A percentile compares a stretch with the other conserved stretches of the same genome.
phyloP scores from a whole-genome alignment of 345 rosid species.

The Laguncularia racemosa region DNA sequence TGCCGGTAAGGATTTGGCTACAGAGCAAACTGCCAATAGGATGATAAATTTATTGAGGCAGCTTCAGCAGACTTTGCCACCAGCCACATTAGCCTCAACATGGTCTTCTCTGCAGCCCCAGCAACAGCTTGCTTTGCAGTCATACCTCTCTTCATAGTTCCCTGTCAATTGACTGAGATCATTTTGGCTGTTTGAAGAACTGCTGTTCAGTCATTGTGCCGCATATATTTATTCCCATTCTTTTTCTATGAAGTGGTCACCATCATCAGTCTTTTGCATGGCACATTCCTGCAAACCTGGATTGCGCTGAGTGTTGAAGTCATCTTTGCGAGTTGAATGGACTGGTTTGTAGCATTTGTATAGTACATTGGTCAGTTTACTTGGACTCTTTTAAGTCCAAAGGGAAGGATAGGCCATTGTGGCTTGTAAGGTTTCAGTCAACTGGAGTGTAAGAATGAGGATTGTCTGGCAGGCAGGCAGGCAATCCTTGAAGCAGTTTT shows the following conservation, averaged over 20 bases:
- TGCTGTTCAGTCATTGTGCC: conserved; percentile 22
- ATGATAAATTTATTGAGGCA: conserved; percentile 83
- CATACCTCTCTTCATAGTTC: conserved; percentile 71
- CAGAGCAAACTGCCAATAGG: conserved; percentile 70
- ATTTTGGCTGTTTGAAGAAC: conserved; percentile 3
- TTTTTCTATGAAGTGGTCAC: conserved; percentile 29
- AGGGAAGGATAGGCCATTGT: conserved; percentile 10
- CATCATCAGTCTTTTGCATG: conserved; percentile 25
- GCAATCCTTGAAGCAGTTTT: conserved; percentile 50
- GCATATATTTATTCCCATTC: conserved; percentile 28
- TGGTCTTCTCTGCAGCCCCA: conserved; percentile 92
- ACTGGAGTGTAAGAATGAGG: conserved; percentile 16
- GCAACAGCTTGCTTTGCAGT: conserved; percentile 85
- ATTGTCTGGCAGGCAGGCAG: conserved; percentile 22
- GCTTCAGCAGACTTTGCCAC: conserved; percentile 92
- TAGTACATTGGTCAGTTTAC: conserved; percentile 19
- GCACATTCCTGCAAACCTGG: conserved; percentile 24
- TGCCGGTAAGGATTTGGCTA: conserved; percentile 80
- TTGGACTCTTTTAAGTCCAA: conserved; percentile 11
- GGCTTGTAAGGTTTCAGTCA: conserved; percentile 12
- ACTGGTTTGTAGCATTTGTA: conserved; percentile 40
- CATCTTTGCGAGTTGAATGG: conserved; percentile 19
- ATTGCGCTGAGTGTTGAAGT: conserved; percentile 29
- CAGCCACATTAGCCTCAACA: conserved; percentile 80
- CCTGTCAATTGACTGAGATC: neutral